Percentiles rank a stretch among this genome's conserved stretches.
These are phyloP conservation scores for Apiosordaria backusii DNA, from an alignment of 495 filamentous ascomycete genomes.

Conservation along the genomic window DNA sequence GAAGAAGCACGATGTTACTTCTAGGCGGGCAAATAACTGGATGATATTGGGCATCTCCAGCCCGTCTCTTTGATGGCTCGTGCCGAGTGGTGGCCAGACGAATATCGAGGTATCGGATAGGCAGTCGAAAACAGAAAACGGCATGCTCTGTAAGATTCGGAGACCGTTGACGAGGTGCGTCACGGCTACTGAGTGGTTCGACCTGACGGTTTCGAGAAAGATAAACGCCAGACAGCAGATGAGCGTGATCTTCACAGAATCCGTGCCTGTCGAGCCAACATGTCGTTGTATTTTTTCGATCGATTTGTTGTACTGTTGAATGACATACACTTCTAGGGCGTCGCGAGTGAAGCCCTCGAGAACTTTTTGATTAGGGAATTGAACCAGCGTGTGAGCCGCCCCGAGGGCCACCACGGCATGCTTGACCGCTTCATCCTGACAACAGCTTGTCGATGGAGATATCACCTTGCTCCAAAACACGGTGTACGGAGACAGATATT, in stretches of 20 bases:
- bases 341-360: conserved; percentile 23
- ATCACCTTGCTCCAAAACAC: conserved; percentile 36
- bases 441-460: conserved; percentile 30
- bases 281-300: conserved; percentile 34
- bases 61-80: not conserved
- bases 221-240: conserved; percentile 41
- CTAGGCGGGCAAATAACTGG: conserved; percentile 35
- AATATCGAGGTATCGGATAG: conserved; percentile 16
- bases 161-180: conserved; percentile 40
- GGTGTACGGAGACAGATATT: conserved; percentile 23
- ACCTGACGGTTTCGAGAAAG: conserved; percentile 37
- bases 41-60: conserved; percentile 35
- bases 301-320: conserved; percentile 42
- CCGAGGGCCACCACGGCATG: conserved; percentile 41
- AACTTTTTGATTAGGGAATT: conserved; percentile 13
- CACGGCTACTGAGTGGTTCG: conserved; percentile 32
- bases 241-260: conserved; percentile 35
- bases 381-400: conserved; percentile 31
- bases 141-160: conserved; percentile 34
- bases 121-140: conserved; percentile 22
- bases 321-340: conserved; percentile 36
- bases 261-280: conserved; percentile 24
- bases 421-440: conserved; percentile 38
- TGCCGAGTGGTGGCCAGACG: conserved; percentile 8
- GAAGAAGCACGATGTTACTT: conserved; percentile 42